These are phyloP conservation scores for Carex parvula DNA, from an alignment of 176 grass and related monocot genomes.

Conservation along the genomic window DNA sequence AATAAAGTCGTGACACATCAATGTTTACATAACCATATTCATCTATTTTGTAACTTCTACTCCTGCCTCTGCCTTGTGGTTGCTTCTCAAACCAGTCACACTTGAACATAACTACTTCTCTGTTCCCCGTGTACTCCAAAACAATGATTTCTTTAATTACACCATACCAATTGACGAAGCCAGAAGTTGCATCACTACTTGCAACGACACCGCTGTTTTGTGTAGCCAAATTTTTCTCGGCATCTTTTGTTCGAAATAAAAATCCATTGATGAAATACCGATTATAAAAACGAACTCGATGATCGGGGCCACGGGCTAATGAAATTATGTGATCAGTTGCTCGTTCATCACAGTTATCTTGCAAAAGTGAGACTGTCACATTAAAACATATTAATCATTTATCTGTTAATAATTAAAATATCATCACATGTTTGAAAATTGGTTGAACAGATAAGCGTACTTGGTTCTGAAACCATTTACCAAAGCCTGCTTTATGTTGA, in stretches of 20 bases:
- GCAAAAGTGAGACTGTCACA: not conserved
- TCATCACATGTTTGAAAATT: too few relatives aligned
- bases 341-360: not conserved
- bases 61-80: not conserved
- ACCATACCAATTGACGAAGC: not conserved
- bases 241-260: not conserved
- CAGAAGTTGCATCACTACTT: not conserved
- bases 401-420: too few relatives aligned
- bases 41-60: not conserved
- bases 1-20: not conserved
- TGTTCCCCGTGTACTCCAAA: not conserved
- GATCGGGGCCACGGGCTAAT: not conserved
- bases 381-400: not conserved
- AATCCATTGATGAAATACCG: not conserved
- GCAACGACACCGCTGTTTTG: not conserved
- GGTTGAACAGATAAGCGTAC: not conserved
- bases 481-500: not conserved
- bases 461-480: not conserved
- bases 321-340: not conserved
- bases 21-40: not conserved
- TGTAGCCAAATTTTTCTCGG: not conserved
- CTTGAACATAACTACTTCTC: not conserved
- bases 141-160: not conserved
- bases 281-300: not conserved
- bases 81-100: not conserved